phyloP scores from a whole-genome alignment of 352 stramenopile genomes.

The Phytopythium montanum region DNA sequence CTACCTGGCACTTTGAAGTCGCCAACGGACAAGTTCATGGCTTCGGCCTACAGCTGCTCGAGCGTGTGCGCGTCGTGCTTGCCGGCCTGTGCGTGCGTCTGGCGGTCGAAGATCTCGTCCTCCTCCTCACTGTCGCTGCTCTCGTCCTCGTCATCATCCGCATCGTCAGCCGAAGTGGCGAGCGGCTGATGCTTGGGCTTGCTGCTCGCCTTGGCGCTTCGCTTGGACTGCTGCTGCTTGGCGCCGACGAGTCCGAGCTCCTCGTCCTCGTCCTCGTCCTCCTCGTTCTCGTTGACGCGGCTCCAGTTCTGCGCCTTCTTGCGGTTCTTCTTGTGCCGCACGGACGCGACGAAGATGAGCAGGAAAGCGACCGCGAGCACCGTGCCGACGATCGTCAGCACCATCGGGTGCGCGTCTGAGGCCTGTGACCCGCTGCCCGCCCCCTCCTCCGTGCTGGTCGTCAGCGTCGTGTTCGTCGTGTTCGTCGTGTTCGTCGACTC shows the following conservation, averaged over 20 bases:
- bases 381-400: constrained; percentile 70
- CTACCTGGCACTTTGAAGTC: not conserved
- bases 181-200: constrained; percentile 35
- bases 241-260: constrained; percentile 46
- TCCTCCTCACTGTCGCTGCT: constrained; percentile 51
- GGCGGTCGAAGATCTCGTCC: constrained; percentile 68
- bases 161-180: constrained; percentile 30
- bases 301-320: constrained; percentile 59
- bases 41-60: constrained; percentile 45
- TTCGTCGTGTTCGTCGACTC: no score
- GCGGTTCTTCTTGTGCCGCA: constrained; percentile 57
- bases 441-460: not conserved
- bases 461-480: constrained; percentile 1
- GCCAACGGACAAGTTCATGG: not conserved
- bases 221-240: constrained; percentile 4
- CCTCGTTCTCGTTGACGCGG: constrained; percentile 55
- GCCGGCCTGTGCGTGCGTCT: constrained; percentile 24
- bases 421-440: constrained; percentile 2
- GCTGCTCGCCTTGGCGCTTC: constrained; percentile 15
- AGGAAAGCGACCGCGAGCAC: constrained; percentile 73
- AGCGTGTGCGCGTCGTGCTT: constrained; percentile 56
- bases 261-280: constrained; percentile 61
- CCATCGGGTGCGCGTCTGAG: constrained; percentile 49
- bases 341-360: constrained; percentile 51
- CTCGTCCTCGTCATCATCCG: constrained; percentile 24